Percentiles rank a stretch among this genome's conserved stretches.
Conservation (phyloP, 1,284 basidiomycete genomes). For the Austroboletus niveus region DNA sequence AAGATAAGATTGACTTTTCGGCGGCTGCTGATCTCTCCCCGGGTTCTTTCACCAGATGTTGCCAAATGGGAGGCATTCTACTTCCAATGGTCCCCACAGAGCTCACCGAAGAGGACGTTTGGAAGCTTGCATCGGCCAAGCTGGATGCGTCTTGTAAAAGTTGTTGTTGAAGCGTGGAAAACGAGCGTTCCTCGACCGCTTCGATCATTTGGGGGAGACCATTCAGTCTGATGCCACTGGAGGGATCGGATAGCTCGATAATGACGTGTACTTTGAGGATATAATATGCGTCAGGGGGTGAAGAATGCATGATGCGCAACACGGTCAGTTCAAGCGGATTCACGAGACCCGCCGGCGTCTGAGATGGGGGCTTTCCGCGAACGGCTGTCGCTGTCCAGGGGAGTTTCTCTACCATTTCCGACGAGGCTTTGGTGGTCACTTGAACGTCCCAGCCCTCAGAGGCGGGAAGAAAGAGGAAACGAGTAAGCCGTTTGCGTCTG, state of each 20-base stretch:
- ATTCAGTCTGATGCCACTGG: conserved; percentile 77
- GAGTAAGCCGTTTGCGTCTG: conserved; percentile 65
- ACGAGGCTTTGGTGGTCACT: conserved; percentile 65
- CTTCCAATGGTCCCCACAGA: conserved; percentile 35
- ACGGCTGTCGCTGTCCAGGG: conserved; percentile 75
- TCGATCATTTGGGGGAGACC: conserved; percentile 74
- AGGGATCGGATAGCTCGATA: conserved; percentile 80
- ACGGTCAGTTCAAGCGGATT: conserved; percentile 56
- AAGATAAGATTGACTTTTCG: conserved; percentile 81
- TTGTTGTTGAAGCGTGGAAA: conserved; percentile 47
- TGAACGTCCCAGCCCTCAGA: conserved; percentile 91
- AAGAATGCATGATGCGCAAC: conserved; percentile 69
- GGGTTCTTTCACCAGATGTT: conserved; percentile 31
- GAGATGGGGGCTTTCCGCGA: conserved; percentile 42
- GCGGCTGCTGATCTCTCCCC: conserved; percentile 61
- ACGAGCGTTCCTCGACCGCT: conserved; percentile 58
- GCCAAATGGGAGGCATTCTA: conserved; percentile 34
- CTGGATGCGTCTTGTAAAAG: conserved; percentile 73
- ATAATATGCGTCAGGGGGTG: conserved; percentile 69
- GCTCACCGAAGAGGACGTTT: conserved; percentile 54
- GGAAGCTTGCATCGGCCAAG: conserved; percentile 63
- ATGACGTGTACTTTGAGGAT: conserved; percentile 77
- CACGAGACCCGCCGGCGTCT: conserved; percentile 33
- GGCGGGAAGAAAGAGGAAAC: conserved; percentile 64
- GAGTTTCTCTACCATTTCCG: conserved; percentile 67